Conservation (phyloP, 163 green algal genomes). For the Coccomyxa subellipsoidea region DNA sequence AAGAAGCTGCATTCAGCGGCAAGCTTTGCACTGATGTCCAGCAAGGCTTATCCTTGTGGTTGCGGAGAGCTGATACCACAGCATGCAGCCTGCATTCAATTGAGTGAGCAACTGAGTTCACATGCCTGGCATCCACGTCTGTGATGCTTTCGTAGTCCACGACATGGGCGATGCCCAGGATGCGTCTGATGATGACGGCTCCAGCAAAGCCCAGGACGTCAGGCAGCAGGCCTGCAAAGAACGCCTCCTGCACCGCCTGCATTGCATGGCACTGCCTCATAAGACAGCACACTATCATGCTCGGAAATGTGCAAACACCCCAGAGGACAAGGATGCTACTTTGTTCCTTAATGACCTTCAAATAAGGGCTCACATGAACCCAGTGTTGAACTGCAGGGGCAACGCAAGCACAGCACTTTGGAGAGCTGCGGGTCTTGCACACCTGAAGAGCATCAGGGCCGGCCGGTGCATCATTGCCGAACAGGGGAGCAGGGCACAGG, state of each 20-base stretch:
- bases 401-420: too few relatives aligned
- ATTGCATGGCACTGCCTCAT: not conserved
- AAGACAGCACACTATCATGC: not conserved
- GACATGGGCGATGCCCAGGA: slow-evolving; percentile 93
- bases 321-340: too few relatives aligned
- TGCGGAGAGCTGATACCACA: too few relatives aligned
- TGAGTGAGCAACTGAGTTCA: too few relatives aligned
- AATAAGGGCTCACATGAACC: too few relatives aligned
- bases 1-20: too few relatives aligned
- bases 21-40: too few relatives aligned
- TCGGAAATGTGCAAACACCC: not conserved
- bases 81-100: too few relatives aligned
- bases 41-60: too few relatives aligned
- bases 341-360: too few relatives aligned
- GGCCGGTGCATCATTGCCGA: slow-evolving; percentile 19
- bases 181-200: slow-evolving; percentile 81
- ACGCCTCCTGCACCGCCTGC: slow-evolving; percentile 44
- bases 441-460: slow-evolving; percentile 7
- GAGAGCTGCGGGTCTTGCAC: too few relatives aligned
- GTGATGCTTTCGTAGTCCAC: slow-evolving; percentile 88
- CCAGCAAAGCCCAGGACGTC: slow-evolving; percentile 68
- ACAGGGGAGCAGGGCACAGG: slow-evolving; percentile 41
- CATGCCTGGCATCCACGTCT: slow-evolving; percentile 35
- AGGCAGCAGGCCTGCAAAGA: slow-evolving; percentile 62
- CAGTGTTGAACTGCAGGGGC: too few relatives aligned